phyloP scores from a whole-genome alignment of 2,329 filamentous ascomycete species.

The Zasmidium citrigriseum region DNA sequence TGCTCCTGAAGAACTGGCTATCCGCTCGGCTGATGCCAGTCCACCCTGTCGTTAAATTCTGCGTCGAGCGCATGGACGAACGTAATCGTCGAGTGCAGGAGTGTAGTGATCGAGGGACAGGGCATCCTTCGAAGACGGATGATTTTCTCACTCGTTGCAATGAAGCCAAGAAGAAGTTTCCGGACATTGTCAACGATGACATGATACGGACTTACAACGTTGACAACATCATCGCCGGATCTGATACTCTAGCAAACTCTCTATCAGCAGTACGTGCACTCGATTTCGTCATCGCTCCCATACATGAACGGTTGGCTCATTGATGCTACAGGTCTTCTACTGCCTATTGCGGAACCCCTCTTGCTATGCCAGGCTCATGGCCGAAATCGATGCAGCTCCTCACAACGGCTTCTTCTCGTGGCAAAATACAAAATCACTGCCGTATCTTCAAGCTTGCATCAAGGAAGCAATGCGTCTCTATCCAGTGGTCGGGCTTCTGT shows the following conservation, averaged over 20 bases:
- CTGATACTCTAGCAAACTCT: conserved; percentile 14
- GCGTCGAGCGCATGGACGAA: background rate
- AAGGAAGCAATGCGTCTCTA: conserved; percentile 30
- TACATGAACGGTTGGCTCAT: too few species aligned
- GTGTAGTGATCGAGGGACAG: background rate
- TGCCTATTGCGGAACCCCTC: conserved; percentile 13
- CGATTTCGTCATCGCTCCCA: background rate
- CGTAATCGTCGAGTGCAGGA: too few species aligned
- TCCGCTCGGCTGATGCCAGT: background rate
- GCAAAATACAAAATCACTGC: conserved; percentile 21
- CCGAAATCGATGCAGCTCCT: conserved; percentile 18
- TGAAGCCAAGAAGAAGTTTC: background rate
- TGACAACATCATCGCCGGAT: conserved; percentile 27
- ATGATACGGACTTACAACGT: conserved; percentile 23
- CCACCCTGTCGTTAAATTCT: background rate
- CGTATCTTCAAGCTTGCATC: conserved; percentile 28
- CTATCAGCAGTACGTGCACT: conserved; percentile 12
- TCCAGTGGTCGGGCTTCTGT: conserved; percentile 24
- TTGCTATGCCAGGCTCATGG: conserved; percentile 8
- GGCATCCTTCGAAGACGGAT: too few species aligned
- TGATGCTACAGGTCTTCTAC: conserved; percentile 14
- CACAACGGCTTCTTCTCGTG: conserved; percentile 15
- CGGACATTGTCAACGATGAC: conserved; percentile 23
- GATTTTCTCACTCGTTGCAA: background rate
- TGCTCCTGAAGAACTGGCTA: conserved; percentile 1